Evolutionary conservation across 1,284 basidiomycete species (phyloP).

Genomic region (Mycosarcoma maydis): DNA sequence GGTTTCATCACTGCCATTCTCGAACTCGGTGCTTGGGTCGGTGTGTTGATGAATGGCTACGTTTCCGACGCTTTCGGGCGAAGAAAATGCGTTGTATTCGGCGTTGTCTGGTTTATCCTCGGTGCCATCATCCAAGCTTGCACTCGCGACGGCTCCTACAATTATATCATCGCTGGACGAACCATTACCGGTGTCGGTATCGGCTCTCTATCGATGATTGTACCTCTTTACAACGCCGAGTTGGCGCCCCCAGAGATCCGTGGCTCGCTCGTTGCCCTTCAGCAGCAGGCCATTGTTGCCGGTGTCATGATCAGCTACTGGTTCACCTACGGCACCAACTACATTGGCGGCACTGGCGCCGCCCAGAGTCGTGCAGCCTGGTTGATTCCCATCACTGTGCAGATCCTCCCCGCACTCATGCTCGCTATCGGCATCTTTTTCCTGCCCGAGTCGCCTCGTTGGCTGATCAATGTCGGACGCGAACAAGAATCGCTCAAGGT

Average conservation of each 20-base stretch:
- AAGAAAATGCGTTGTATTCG: slow-evolving; percentile 74
- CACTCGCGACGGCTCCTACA: slow-evolving; percentile 72
- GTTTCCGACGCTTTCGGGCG: slow-evolving; percentile 77
- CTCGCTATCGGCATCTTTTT: slow-evolving; percentile 73
- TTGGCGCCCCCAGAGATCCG: slow-evolving; percentile 81
- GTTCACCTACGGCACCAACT: slow-evolving; percentile 78
- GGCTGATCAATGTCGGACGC: slow-evolving; percentile 76
- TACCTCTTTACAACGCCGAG: slow-evolving; percentile 79
- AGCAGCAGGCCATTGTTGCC: slow-evolving; percentile 70
- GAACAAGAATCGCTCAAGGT: slow-evolving; percentile 78
- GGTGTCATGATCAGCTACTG: slow-evolving; percentile 74
- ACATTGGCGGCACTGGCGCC: slow-evolving; percentile 70
- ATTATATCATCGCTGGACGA: slow-evolving; percentile 75
- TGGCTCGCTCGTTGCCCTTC: slow-evolving; percentile 80
- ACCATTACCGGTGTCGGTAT: slow-evolving; percentile 81
- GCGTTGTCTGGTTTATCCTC: slow-evolving; percentile 77
- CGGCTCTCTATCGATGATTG: slow-evolving; percentile 80
- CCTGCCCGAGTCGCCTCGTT: slow-evolving; percentile 80
- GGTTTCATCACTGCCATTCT: slow-evolving; percentile 76
- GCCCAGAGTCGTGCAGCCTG: slow-evolving; percentile 76
- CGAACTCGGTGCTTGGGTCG: slow-evolving; percentile 78
- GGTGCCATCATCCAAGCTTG: slow-evolving; percentile 76
- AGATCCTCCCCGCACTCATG: slow-evolving; percentile 78
- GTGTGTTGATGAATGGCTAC: slow-evolving; percentile 75
- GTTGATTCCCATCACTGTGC: slow-evolving; percentile 79